Evolutionary conservation across 768 basidiomycete genomes (phyloP).

Genomic region (Thelephora ganbajun): DNA sequence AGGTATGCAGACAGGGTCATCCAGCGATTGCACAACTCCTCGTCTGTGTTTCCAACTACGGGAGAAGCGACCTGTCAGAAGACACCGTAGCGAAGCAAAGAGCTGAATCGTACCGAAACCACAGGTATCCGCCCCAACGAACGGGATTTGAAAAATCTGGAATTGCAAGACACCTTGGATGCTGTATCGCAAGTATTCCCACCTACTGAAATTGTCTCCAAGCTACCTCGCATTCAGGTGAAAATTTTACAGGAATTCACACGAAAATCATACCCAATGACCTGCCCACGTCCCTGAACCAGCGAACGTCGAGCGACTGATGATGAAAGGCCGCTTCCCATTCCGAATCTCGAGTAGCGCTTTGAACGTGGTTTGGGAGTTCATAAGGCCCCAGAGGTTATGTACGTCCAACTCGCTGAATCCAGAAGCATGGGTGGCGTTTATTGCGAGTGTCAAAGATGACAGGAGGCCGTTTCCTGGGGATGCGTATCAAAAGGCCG

Average conservation of each 20-base stretch:
- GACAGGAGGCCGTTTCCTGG: conserved; percentile 40
- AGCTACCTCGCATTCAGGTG: conserved; percentile 25
- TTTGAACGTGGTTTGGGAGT: conserved; percentile 49
- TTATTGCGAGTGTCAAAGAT: conserved; percentile 45
- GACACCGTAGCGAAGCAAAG: conserved; percentile 4
- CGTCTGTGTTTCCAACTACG: conserved; percentile 48
- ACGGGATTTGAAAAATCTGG: conserved; percentile 73
- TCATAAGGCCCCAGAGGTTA: conserved; percentile 61
- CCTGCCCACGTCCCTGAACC: conserved; percentile 58
- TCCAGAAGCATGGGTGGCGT: conserved; percentile 55
- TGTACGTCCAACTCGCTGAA: conserved; percentile 53
- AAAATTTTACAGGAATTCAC: background rate
- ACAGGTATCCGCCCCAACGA: conserved; percentile 73
- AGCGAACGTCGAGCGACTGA: conserved; percentile 56
- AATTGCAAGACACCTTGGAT: conserved; percentile 73
- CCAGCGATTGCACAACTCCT: conserved; percentile 76
- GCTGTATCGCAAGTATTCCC: conserved; percentile 56
- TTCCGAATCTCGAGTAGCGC: conserved; percentile 40
- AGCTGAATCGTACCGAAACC: conserved; percentile 34
- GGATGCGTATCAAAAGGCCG: background rate
- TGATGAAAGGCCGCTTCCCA: conserved; percentile 56
- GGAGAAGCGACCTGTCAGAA: conserved; percentile 2
- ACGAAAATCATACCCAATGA: conserved; percentile 39
- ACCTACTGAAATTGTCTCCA: conserved; percentile 66
- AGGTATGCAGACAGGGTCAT: conserved; percentile 76